These are phyloP conservation scores for Apiotrichum domesticum DNA, from an alignment of 1,284 basidiomycete genomes.

Conservation along the genomic window DNA sequence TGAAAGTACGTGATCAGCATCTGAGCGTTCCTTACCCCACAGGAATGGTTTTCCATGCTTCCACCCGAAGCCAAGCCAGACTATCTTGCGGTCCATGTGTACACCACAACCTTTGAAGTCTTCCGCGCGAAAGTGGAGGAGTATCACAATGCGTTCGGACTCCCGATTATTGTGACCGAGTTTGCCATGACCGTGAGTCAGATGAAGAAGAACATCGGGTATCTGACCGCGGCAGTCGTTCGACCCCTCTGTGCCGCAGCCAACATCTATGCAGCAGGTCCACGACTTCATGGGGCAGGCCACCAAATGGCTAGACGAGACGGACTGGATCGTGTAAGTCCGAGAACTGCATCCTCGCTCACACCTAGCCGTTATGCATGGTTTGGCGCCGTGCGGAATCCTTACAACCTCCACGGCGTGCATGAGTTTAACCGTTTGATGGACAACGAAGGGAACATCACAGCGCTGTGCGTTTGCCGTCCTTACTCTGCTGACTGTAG, in stretches of 20 bases:
- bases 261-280: no score
- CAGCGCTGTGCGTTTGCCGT: constrained; percentile 24
- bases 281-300: no score
- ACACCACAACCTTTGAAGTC: constrained; percentile 40
- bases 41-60: constrained; percentile 25
- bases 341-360: no score
- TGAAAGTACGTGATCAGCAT: constrained; percentile 23
- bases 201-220: no score
- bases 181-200: constrained; percentile 38
- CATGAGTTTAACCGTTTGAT: constrained; percentile 32
- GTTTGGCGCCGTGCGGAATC: constrained; percentile 16
- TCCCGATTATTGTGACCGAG: constrained; percentile 41
- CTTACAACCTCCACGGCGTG: constrained; percentile 27
- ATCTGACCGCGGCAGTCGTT: no score
- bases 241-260: no score
- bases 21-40: background rate
- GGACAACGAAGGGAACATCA: constrained; percentile 25
- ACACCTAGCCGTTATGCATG: constrained; percentile 11
- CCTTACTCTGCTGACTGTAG: constrained; percentile 1
- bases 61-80: constrained; percentile 25
- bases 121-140: constrained; percentile 26
- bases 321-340: no score
- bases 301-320: no score
- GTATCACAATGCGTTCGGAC: constrained; percentile 19
- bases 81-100: constrained; percentile 37